Evolutionary conservation across 805 yeast species (phyloP), one percentile per base, ranked within the genome.

Genomic region (Candida oleophila): DNA sequence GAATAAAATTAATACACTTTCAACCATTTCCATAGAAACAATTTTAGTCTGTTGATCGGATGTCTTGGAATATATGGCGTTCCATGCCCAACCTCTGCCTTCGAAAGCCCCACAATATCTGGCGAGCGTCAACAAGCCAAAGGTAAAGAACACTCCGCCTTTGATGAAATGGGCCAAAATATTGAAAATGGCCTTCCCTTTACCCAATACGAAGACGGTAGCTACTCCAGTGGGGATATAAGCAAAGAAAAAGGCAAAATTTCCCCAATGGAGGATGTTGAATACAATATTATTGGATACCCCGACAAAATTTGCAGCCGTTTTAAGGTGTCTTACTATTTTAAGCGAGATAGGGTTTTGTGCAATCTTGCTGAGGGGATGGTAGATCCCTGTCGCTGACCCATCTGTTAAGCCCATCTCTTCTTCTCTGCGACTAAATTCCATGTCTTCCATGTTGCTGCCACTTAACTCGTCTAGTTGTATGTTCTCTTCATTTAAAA

Each of bases 121-220:
- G 1, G 90, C 87, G 35, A 94, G 73, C n/a, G 96, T 78, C 4
- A 90, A 61, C 5, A 91, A 50, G 16, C 99, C 99, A 34, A 87
- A 69, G 3, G 74, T 51, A 48, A 89, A 75, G 61, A 92, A 92
- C 2, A 92, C 94, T 21, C 92, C 94, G 49, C 99, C 99, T 66
- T 92, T 92, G 64, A 92, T 92, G 77, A 89, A 89, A 66, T 92
- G 99, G 1, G 99, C 99, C 47, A 92, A 74, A 44, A 92, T 65
- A 56, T 89, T 89, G 70, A 89, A 92, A 12, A 91, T 84, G 18
- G 72, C 71, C 8, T 56, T 60, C 3, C 82, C 91, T 64, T 79
- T 68, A 36, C 96, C 98, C 56, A 90, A 65, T 36, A 84, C 61
- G 45, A 77, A 79, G 38, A 87, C 86, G 4, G 86, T 83, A 4